Evolutionary conservation across 2,329 filamentous ascomycete genomes (phyloP).

Genomic region (Trichocomaceae sp.): DNA sequence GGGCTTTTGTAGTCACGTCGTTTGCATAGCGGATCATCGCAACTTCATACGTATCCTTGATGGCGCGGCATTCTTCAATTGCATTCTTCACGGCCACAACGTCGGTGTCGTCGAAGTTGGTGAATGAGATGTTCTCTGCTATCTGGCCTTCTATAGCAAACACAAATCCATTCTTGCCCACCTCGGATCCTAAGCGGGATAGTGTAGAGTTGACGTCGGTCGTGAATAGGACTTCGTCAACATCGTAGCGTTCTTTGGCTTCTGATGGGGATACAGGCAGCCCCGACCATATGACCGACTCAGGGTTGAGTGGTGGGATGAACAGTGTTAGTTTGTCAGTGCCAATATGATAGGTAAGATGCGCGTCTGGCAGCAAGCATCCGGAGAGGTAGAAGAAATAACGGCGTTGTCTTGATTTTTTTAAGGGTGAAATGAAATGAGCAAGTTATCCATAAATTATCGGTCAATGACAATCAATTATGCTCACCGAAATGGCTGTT

Average conservation of each 20-base stretch:
- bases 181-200: slow-evolving; percentile 39
- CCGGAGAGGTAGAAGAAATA: slow-evolving; percentile 95
- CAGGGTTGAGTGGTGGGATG: slow-evolving; percentile 80
- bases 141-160: slow-evolving; percentile 76
- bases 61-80: slow-evolving; percentile 72
- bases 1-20: slow-evolving; percentile 68
- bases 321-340: slow-evolving; percentile 72
- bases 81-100: slow-evolving; percentile 55
- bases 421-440: slow-evolving; percentile 5
- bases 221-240: slow-evolving; percentile 68
- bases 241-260: slow-evolving; percentile 69
- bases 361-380: slow-evolving; percentile 71
- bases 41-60: slow-evolving; percentile 83
- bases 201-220: slow-evolving; percentile 71
- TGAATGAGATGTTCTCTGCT: slow-evolving; percentile 63
- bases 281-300: slow-evolving; percentile 88
- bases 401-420: slow-evolving; percentile 63
- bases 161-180: slow-evolving; percentile 46
- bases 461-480: background rate
- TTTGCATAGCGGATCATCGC: slow-evolving; percentile 75
- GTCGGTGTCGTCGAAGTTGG: slow-evolving; percentile 62
- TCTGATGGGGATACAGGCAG: slow-evolving; percentile 71
- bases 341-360: slow-evolving; percentile 72
- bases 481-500: slow-evolving; percentile 67
- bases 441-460: background rate